A percentile compares a stretch with the other conserved stretches of the same genome.
Conservation (phyloP, 75 land plant species). For the Pinus taeda region DNA sequence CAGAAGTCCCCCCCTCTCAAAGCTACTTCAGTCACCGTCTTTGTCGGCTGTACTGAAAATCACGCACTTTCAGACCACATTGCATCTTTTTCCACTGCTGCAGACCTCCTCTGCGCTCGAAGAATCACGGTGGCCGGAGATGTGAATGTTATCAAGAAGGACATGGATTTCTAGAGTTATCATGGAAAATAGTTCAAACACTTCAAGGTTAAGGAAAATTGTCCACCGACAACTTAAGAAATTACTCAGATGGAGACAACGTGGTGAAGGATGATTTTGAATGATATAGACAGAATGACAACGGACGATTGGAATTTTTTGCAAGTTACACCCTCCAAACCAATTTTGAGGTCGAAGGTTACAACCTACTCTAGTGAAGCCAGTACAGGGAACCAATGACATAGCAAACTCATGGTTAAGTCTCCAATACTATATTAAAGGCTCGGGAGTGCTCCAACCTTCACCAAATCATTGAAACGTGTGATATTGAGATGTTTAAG, state of each 20-base stretch:
- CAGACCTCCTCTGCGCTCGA: background rate
- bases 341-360: too few species aligned
- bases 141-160: background rate
- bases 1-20: background rate
- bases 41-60: background rate
- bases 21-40: background rate
- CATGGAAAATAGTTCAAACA: too few species aligned
- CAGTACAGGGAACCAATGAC: too few species aligned
- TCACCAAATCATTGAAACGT: too few species aligned
- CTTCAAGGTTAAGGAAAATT: conserved; percentile 6
- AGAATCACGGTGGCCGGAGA: background rate
- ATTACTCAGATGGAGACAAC: too few species aligned
- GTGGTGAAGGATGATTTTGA: too few species aligned
- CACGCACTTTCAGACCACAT: background rate
- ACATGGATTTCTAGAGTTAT: too few species aligned
- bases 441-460: too few species aligned
- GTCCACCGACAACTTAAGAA: conserved; percentile 22
- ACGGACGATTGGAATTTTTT: conserved; percentile 8
- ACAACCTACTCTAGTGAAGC: background rate
- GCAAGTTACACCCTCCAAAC: too few species aligned
- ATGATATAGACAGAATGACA: conserved; percentile 14
- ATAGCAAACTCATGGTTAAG: too few species aligned
- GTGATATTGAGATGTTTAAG: too few species aligned
- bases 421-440: too few species aligned
- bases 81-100: background rate